Conservation (phyloP, 306 rosid genomes). For the Prunus kanzakura region DNA sequence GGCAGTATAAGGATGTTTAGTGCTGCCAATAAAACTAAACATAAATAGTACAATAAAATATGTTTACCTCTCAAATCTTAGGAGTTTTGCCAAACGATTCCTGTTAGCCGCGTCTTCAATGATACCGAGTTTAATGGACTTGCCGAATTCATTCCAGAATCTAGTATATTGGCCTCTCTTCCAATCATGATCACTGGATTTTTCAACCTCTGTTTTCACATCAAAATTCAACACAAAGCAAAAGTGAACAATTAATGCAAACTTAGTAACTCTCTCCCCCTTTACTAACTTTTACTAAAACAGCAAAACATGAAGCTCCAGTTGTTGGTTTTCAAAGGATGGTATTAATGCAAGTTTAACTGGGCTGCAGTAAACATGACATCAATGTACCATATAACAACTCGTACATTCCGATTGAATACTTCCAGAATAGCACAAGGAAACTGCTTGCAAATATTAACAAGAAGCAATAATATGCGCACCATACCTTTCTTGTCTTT, state of each 20-base stretch:
- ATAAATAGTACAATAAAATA: background rate
- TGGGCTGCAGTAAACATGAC: background rate
- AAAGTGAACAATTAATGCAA: background rate
- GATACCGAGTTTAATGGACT: constrained; percentile 91
- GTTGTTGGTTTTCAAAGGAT: background rate
- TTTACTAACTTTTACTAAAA: background rate
- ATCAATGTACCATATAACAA: background rate
- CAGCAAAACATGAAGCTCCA: background rate
- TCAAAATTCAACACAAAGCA: constrained; percentile 19
- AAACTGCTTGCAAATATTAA: background rate
- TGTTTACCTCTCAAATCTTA: constrained; percentile 84
- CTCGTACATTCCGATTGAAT: background rate
- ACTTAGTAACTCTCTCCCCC: no score
- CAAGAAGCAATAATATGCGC: background rate
- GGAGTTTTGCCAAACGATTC: constrained; percentile 90
- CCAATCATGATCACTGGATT: constrained; percentile 63
- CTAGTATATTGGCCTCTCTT: constrained; percentile 81
- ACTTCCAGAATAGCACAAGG: background rate
- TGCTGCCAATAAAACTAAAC: constrained; percentile 1
- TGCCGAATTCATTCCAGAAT: constrained; percentile 98
- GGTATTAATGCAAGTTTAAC: background rate
- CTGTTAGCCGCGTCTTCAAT: constrained; percentile 96
- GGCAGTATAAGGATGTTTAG: background rate
- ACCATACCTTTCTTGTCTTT: constrained; percentile 74
- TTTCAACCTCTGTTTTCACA: constrained; percentile 52